Conservation (phyloP, 2,329 filamentous ascomycete genomes). For the Diaporthe citriasiana region DNA sequence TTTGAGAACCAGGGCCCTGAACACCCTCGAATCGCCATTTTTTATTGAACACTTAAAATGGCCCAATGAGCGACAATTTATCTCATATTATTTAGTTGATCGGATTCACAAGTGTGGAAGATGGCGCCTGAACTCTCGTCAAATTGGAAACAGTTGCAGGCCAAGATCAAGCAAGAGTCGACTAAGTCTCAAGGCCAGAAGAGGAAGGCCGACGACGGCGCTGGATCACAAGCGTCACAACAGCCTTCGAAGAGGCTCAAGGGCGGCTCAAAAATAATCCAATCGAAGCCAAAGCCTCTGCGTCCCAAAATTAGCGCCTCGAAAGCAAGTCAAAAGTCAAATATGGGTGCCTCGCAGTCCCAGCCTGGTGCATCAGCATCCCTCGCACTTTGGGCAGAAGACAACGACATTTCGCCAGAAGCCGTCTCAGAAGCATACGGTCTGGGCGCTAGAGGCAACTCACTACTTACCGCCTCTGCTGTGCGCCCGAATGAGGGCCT, state of each 20-base stretch:
- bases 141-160: constrained; percentile 86
- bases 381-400: constrained; percentile 71
- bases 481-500: constrained; percentile 75
- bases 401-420: constrained; percentile 72
- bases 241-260: constrained; percentile 51
- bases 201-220: constrained; percentile 56
- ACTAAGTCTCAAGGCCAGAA: constrained; percentile 56
- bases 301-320: constrained; percentile 42
- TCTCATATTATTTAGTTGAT: constrained; percentile 27
- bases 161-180: constrained; percentile 66
- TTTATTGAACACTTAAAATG: background rate
- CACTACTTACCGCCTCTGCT: constrained; percentile 61
- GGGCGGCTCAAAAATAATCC: constrained; percentile 21
- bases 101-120: background rate
- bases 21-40: background rate
- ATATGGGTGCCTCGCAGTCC: constrained; percentile 71
- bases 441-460: constrained; percentile 64
- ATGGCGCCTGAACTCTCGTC: constrained; percentile 69
- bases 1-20: background rate
- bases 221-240: constrained; percentile 46
- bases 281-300: constrained; percentile 39
- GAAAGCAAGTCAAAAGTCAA: constrained; percentile 41
- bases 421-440: constrained; percentile 74
- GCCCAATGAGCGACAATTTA: background rate
- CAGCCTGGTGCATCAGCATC: constrained; percentile 64